Conservation (phyloP, 2,329 filamentous ascomycete species). For the Chalara sp. region DNA sequence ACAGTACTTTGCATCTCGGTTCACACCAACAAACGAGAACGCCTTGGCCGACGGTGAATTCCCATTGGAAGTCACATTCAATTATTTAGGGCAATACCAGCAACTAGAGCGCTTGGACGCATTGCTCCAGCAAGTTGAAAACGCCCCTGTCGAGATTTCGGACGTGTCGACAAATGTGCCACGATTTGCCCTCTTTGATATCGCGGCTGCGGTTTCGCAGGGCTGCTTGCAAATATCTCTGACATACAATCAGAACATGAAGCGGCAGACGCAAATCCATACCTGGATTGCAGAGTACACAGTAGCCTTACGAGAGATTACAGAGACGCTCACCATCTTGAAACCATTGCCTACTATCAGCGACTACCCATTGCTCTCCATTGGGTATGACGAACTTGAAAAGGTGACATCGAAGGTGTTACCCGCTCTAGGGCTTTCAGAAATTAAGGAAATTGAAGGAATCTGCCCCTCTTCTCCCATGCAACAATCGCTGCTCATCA, state of each 20-base stretch:
- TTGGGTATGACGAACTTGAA: slow-evolving; percentile 3
- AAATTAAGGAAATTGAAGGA: slow-evolving; percentile 6
- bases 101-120: not conserved
- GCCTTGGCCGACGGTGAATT: not conserved
- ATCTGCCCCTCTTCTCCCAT: too few relatives aligned
- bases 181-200: not conserved
- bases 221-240: not conserved
- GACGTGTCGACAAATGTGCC: not conserved
- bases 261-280: not conserved
- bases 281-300: too few relatives aligned
- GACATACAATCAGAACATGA: not conserved
- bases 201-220: not conserved
- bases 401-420: not conserved
- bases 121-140: not conserved
- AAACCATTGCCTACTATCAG: slow-evolving; percentile 2
- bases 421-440: not conserved
- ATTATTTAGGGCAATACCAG: not conserved
- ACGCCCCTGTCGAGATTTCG: not conserved
- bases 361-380: slow-evolving; percentile 11
- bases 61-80: not conserved
- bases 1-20: not conserved
- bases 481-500: too few relatives aligned
- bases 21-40: not conserved
- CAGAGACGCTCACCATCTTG: too few relatives aligned
- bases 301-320: too few relatives aligned